Evolutionary conservation across 2,329 filamentous ascomycete species (phyloP), one percentile per base, ranked within the genome.

Genomic region (Annulohypoxylon truncatum): DNA sequence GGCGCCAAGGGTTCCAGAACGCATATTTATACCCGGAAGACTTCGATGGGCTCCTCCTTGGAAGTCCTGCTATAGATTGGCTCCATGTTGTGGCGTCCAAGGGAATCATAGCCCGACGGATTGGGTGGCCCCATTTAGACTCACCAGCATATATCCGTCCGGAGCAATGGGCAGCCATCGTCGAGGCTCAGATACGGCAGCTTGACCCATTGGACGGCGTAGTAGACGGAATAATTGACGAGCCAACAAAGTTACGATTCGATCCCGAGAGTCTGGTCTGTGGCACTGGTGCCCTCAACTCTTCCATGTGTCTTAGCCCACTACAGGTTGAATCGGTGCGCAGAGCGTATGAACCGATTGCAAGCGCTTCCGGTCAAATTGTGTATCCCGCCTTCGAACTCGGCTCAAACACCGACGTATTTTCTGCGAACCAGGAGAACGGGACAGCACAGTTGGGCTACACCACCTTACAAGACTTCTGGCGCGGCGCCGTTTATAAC

Each of bases 11-110:
- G 3, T 74, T 85, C 24, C 82, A 82, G 59, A 78, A 82, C 28
- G 79, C 83, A 3, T 80, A 86, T 68, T 72, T 79, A n/a, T 85
- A 81, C 66, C 84, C 84, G 0, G 79, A 83, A 6, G 83, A 86
- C 61, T 85, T 86, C 60, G 82, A 86, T 66, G 84, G 84, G 22
- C 78, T 85, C n/a, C 71, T 86, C 2, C 82, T 82, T 4, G 81
- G 80, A 13, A 68, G 61, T 54, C 77, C 77, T 31, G 83, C 81
- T 5, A 10, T 74, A 22, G 47, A 73, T 57, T 74, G 63, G 69
- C 35, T 67, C 9, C 67, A 53, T 42, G 64, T 71, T 56, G 58
- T 71, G 22, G 67, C 67, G 3, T 84, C 79, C 79, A 82, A 81
- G 80, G 82, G 79, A 68, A 70, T 84, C 77, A 44, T 73, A n/a